Conservation (phyloP, 805 yeast genomes). For the Starmerella floricola region DNA sequence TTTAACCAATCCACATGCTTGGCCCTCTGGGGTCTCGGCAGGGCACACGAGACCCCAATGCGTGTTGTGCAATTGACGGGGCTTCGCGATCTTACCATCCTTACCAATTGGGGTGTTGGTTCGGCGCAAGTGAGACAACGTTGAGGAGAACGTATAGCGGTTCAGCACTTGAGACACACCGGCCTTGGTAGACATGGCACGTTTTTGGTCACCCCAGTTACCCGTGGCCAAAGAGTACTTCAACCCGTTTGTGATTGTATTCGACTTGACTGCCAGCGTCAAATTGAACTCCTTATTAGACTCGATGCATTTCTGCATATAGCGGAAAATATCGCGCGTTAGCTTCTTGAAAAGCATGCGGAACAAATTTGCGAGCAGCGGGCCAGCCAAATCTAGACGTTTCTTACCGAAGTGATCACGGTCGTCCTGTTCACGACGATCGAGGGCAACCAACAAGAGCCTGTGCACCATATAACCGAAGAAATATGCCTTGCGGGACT, state of each 20-base stretch:
- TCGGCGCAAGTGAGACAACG: conserved; percentile 95
- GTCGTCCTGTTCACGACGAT: conserved; percentile 95
- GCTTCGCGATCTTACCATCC: conserved; percentile 97
- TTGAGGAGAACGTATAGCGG: conserved; percentile 96
- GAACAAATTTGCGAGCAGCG: conserved; percentile 88
- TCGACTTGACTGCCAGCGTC: conserved; percentile 92
- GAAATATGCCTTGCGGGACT: conserved; percentile 92
- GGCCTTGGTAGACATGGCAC: conserved; percentile 96
- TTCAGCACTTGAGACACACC: conserved; percentile 98
- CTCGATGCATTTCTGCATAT: conserved; percentile 98
- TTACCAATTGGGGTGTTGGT: conserved; percentile 98
- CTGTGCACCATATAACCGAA: conserved; percentile 97
- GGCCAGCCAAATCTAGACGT: conserved; percentile 97
- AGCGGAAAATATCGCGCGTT: conserved; percentile 92
- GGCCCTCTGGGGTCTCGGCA: conserved; percentile 99
- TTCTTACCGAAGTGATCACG: conserved; percentile 99
- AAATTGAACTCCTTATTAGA: conserved; percentile 93
- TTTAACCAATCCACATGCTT: conserved; percentile 98
- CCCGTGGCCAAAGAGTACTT: conserved; percentile 98
- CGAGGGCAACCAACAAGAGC: conserved; percentile 85
- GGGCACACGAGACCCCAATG: conserved; percentile 99
- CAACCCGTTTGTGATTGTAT: conserved; percentile 93
- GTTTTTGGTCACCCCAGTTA: conserved; percentile 99
- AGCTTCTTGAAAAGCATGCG: conserved; percentile 86
- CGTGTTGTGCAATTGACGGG: conserved; percentile 97